These are phyloP conservation scores for Nannochloropsis salina DNA, from an alignment of 108 stramenopile species.

Conservation along the genomic window DNA sequence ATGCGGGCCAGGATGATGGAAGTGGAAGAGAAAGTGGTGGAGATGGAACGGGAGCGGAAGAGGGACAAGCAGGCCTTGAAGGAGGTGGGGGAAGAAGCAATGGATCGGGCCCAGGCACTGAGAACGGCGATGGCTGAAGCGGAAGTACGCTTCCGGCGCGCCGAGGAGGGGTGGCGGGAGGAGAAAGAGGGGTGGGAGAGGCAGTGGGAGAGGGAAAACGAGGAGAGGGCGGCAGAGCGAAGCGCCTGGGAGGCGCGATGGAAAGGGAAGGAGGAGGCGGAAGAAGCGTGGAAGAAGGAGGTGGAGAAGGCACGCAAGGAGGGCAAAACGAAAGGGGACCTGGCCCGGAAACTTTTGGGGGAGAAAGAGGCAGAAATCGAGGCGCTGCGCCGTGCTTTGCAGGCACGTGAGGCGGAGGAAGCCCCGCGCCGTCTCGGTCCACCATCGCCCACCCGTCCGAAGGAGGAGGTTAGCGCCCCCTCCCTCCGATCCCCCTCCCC, in stretches of 20 bases:
- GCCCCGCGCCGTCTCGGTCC: too few relatives aligned
- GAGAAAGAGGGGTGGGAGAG: conserved; percentile 7
- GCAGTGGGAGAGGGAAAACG: neutral
- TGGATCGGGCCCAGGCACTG: neutral
- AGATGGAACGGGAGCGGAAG: neutral
- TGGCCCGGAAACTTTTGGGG: conserved; percentile 38
- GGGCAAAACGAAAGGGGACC: conserved; percentile 36
- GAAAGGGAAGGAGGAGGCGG: neutral
- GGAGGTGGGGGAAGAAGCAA: neutral
- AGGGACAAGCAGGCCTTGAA: neutral
- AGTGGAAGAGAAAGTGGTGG: neutral
- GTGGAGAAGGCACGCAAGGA: conserved; percentile 45
- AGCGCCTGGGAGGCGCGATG: too few relatives aligned
- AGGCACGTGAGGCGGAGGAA: neutral
- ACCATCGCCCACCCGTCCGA: neutral
- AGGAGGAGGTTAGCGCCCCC: neutral
- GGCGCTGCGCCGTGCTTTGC: conserved; percentile 4
- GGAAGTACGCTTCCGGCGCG: neutral
- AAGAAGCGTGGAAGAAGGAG: conserved; percentile 27
- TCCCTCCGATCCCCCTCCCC: neutral
- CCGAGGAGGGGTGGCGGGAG: neutral
- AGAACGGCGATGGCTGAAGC: neutral
- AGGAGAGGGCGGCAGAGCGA: neutral
- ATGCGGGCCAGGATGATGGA: neutral
- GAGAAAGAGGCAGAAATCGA: conserved; percentile 43